A percentile compares a stretch with the other conserved stretches of the same genome.
These are phyloP conservation scores for Gossypium schwendimanii DNA, from an alignment of 441 rosid genomes.

Conservation along the genomic window DNA sequence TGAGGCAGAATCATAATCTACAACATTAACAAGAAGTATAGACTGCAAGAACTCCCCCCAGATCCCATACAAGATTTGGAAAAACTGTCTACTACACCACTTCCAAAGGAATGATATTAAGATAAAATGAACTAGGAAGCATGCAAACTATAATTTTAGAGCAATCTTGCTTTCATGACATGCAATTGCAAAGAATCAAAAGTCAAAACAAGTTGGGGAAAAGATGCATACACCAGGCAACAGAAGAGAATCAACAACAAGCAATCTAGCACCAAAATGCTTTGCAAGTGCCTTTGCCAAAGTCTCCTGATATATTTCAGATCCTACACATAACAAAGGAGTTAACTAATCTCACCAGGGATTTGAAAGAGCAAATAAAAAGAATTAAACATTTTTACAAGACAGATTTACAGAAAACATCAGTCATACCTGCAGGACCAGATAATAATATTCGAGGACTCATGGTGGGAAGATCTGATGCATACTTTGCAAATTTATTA, in stretches of 20 bases:
- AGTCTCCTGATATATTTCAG: slow-evolving; percentile 96
- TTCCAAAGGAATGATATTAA: neutral
- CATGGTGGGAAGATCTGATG: slow-evolving; percentile 64
- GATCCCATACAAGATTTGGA: neutral
- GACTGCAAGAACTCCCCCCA: neutral
- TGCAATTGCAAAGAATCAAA: neutral
- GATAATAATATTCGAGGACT: slow-evolving; percentile 86
- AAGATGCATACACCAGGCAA: slow-evolving; percentile 82
- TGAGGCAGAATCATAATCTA: neutral
- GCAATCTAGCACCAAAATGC: slow-evolving; percentile 70
- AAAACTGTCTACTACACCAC: neutral
- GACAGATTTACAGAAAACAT: slow-evolving; percentile 1
- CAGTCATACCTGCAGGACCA: slow-evolving; percentile 84
- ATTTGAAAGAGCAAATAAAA: neutral
- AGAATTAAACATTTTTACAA: neutral
- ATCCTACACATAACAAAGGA: slow-evolving; percentile 42
- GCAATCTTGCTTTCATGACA: neutral
- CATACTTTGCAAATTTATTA: slow-evolving; percentile 61
- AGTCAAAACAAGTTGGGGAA: neutral
- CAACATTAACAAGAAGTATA: neutral
- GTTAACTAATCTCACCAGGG: neutral
- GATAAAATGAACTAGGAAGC: neutral
- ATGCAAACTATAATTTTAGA: neutral
- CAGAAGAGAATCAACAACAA: slow-evolving; percentile 73
- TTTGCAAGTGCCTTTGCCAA: slow-evolving; percentile 91